Base-by-base conservation (phyloP, 2,329 filamentous ascomycete species). In the Graphilbum sp. region DNA sequence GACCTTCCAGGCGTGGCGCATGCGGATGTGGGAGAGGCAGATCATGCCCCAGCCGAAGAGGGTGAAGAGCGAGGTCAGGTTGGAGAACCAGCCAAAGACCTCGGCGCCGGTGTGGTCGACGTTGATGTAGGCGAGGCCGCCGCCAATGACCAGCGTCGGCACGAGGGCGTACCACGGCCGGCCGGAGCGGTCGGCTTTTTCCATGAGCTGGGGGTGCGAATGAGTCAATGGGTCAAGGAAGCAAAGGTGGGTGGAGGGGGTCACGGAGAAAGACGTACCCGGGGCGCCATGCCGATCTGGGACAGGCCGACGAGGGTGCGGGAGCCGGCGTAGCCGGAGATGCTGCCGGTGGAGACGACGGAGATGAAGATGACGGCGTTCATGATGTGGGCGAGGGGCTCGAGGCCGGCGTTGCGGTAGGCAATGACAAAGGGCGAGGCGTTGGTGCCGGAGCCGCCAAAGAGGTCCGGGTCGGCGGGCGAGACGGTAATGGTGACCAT, bases 371-470 rank as follows among this genome's bases (percentile, higher is more conserved):
- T 73, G 10, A 73, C 63, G 27, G 65, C 58, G 50, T 75, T 75
- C 63, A 75, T 69, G 43, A 75, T 63, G 25, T 60, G 60, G 39
- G 70, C 62, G 15, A 70, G 66, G 3, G 64, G 64, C 0, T 51
- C 47, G 1, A 73, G 57, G 19, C 63, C 62, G 0, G 69, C 69
- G 41, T 69, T 62, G 38, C 66, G 58, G 20, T 66, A 65, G 9
- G 69, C 68, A 32, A 74, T 61, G 21, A 75, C 70, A 45, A 75
- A 75, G 4, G 71, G 71, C 7, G 67, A 72, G 16, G 62, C 61
- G 19, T 54, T 51, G 23, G 55, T 50, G 39, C 63, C 57, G 20
- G 59, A 60, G 13, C 56, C 55, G 32, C 55, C 55, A 8, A 72
- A 54, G 0, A 77, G 60, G 30, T 57, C 52, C 0, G 46, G 20